These are phyloP conservation scores for Populus hybrid DNA, from an alignment of 441 rosid genomes.

Conservation along the genomic window DNA sequence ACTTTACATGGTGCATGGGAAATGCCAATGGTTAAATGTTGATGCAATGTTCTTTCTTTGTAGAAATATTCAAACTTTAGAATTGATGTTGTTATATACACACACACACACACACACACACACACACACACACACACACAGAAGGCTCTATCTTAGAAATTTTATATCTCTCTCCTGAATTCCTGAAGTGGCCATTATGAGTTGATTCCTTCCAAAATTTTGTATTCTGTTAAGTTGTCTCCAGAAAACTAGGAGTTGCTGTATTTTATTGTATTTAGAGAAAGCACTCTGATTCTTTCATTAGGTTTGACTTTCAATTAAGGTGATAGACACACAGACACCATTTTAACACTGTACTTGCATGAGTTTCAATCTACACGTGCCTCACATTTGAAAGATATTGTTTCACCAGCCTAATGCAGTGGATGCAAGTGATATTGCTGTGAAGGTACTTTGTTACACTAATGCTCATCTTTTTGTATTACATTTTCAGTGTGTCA, in stretches of 20 bases:
- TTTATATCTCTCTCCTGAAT: too few species aligned
- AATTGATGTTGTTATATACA: too few species aligned
- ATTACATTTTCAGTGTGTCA: not conserved
- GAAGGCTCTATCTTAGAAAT: not conserved
- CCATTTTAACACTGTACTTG: too few species aligned
- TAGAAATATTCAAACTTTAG: not conserved
- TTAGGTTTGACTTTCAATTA: not conserved
- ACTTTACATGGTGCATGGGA: not conserved
- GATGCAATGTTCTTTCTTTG: not conserved
- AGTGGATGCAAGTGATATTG: constrained; percentile 96
- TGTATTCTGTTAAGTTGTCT: too few species aligned
- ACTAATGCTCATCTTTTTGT: constrained; percentile 8
- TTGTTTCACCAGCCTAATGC: constrained; percentile 74
- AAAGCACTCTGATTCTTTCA: not conserved
- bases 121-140: too few species aligned
- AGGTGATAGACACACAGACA: too few species aligned
- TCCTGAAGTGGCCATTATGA: too few species aligned
- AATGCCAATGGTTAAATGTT: not conserved
- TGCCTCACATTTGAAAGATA: not conserved
- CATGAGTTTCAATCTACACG: not conserved
- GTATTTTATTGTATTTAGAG: too few species aligned
- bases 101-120: too few species aligned
- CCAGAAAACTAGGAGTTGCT: too few species aligned
- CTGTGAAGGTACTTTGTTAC: constrained; percentile 62
- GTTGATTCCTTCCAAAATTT: too few species aligned